These are phyloP conservation scores for Umbelopsis ramanniana DNA, from an alignment of 192 early-diverging fungal genomes.

Conservation along the genomic window DNA sequence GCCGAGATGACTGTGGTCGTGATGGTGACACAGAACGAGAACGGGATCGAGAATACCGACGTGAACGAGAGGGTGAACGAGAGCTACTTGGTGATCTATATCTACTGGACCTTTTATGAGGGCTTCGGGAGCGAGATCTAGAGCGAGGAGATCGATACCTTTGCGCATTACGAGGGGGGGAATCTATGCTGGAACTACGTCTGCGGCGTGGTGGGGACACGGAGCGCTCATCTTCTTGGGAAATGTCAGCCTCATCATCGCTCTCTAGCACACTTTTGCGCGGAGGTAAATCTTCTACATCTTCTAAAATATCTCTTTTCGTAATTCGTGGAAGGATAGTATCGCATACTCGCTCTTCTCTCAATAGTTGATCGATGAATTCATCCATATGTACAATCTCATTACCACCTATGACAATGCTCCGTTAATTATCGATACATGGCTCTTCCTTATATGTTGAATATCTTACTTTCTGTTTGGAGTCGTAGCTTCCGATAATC, in stretches of 20 bases:
- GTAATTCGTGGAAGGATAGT: slow-evolving; percentile 86
- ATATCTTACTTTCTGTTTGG: slow-evolving; percentile 46
- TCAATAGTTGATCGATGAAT: slow-evolving; percentile 86
- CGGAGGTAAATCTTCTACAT: slow-evolving; percentile 81
- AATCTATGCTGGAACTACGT: slow-evolving; percentile 36
- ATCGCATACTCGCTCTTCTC: slow-evolving; percentile 82
- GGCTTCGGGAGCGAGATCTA: slow-evolving; percentile 34
- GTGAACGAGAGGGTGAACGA: slow-evolving; percentile 3
- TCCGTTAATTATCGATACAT: neutral
- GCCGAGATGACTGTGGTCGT: neutral
- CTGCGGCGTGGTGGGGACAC: slow-evolving; percentile 7
- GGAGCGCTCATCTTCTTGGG: slow-evolving; percentile 28
- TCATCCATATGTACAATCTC: slow-evolving; percentile 80
- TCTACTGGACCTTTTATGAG: neutral
- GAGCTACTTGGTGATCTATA: neutral
- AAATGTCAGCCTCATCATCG: slow-evolving; percentile 47
- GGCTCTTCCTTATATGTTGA: neutral
- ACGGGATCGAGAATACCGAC: neutral
- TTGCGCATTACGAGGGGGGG: slow-evolving; percentile 8
- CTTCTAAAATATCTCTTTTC: slow-evolving; percentile 82
- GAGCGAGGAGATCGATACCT: slow-evolving; percentile 26
- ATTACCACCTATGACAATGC: slow-evolving; percentile 35
- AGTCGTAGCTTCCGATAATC: slow-evolving; percentile 87
- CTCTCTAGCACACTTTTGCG: slow-evolving; percentile 79
- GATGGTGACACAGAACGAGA: neutral